Evolutionary conservation across 176 grass and related monocot species (phyloP), one percentile per base, ranked within the genome.

Genomic region (Musa beccarii): DNA sequence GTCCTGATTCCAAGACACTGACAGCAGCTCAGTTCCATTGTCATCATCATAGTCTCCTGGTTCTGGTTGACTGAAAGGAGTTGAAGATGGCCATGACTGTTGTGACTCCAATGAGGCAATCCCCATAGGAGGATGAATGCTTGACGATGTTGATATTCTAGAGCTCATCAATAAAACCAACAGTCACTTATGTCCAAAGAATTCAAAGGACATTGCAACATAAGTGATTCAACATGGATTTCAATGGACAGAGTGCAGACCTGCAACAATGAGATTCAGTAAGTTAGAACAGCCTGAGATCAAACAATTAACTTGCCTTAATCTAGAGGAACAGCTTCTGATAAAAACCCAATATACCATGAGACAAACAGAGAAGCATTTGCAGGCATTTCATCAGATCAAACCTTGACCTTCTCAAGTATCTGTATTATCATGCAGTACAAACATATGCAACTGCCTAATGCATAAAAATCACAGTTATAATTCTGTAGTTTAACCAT

Each of bases 1-100:
- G 62, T 96, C 87, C 73, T 96, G 93, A 79, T 96, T 96, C 93
- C 93, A 96, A 64, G 87, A 80, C 12, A 90, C 79, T 0, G 93
- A 92, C 19, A 92, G 77, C 54, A 96, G 78, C 66, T 85, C 89
- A 68, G 87, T 80, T 25, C 92, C 80, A 59, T 80, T 75, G 57
- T 86, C 81, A 51, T 83, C 81, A 4, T 66, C 68, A 34, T 22
- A 71, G 29, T 80, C 83, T 51, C 59, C 68, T 52, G 71, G 65
- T 54, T 90, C 81, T 1, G 75, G 11, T 71, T 88, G 83, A 71
- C 74, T 11, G 0, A 51, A 83, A 79, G 86, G 75, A 16, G 80
- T 55, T 2, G 82, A 77, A 11, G 73, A 14, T 53, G 85, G 82
- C 87, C 82, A 89, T 52, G 19, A 3, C 57, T 79, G 74, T 61